Evolutionary conservation across 148 eudicot species (phyloP), one percentile per base, ranked within the genome.

Genomic region (Silene latifolia): DNA sequence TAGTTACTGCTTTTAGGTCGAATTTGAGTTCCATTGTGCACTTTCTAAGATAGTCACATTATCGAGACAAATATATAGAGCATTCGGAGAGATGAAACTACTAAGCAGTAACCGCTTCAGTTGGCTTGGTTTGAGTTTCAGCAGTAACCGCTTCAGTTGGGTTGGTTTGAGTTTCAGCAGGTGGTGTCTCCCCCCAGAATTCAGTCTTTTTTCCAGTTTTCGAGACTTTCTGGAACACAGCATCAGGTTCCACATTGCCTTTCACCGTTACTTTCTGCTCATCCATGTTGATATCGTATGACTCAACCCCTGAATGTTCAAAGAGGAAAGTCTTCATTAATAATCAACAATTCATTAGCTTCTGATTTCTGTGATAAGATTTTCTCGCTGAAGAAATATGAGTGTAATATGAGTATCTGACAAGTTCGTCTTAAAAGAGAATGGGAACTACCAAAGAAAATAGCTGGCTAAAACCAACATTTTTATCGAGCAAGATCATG

Each of bases 251-350:
- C 60, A 93, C 91, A n/a, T 90, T 90, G 75, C 98, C 98, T 69
- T 77, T 86, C 78, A 93, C 98, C 0, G 96, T 93, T 82, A 93
- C 98, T 78, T 93, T 93, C 70, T 93, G 91, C 82, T 89, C 82
- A 73, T 90, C 81, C 32, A 87, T 21, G 85, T 90, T 83, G 81
- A 93, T 84, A 67, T 93, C 90, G 39, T 59, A 90, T 11, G 96
- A 84, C 60, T 89, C 96, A 44, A 93, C 92, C 23, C 96, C 98
- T 93, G 82, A 69, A 69, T 32, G 65, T 54, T 39, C 25, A 21
- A 39, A 71, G 24, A 18, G 47, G 15, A 61, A 56, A 21, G 20
- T 62, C 12, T n/a, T 0, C 14, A 67, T 18, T 27, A 12, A 35
- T 14, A 69, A n/a, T n/a, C n/a, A n/a, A n/a, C n/a, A n/a, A n/a